These are phyloP conservation scores for Penicillium diatomitis DNA, from an alignment of 495 filamentous ascomycete genomes.

Conservation along the genomic window DNA sequence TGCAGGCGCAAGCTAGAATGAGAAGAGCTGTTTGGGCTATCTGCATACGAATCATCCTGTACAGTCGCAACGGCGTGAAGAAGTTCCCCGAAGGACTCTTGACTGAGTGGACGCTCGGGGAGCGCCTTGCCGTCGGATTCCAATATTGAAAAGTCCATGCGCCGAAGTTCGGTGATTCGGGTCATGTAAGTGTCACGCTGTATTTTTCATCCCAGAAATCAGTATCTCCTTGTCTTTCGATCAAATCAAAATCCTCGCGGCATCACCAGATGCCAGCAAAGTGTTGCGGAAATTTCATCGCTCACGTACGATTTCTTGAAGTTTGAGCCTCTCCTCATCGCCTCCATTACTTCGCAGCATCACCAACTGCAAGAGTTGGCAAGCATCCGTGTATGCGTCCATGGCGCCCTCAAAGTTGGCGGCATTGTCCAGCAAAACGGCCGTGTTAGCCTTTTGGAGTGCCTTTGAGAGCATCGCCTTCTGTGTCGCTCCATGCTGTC, in stretches of 20 bases:
- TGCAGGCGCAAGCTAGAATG: constrained; percentile 16
- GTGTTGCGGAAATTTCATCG: neutral
- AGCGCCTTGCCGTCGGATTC: constrained; percentile 57
- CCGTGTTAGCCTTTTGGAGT: constrained; percentile 88
- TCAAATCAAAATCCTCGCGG: too few relatives aligned
- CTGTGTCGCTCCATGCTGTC: constrained; percentile 50
- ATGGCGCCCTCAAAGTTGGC: constrained; percentile 90
- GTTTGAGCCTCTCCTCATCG: constrained; percentile 71
- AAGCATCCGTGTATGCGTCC: constrained; percentile 85
- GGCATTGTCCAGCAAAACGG: constrained; percentile 88
- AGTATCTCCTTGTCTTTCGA: too few relatives aligned
- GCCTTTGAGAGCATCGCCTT: constrained; percentile 92
- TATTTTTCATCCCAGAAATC: neutral
- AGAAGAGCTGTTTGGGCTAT: constrained; percentile 14
- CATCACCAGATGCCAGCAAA: too few relatives aligned
- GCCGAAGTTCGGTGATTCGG: constrained; percentile 74
- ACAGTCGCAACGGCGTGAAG: constrained; percentile 22
- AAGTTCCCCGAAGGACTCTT: constrained; percentile 48
- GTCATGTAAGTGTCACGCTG: constrained; percentile 83
- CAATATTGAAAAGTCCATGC: constrained; percentile 51
- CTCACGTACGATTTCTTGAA: constrained; percentile 78
- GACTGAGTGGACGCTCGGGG: constrained; percentile 67
- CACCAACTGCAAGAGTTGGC: constrained; percentile 74
- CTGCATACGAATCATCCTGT: constrained; percentile 28
- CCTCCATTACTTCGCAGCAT: constrained; percentile 70